Evolutionary conservation across 2,329 filamentous ascomycete species (phyloP).

Genomic region (Penicillium sp.): DNA sequence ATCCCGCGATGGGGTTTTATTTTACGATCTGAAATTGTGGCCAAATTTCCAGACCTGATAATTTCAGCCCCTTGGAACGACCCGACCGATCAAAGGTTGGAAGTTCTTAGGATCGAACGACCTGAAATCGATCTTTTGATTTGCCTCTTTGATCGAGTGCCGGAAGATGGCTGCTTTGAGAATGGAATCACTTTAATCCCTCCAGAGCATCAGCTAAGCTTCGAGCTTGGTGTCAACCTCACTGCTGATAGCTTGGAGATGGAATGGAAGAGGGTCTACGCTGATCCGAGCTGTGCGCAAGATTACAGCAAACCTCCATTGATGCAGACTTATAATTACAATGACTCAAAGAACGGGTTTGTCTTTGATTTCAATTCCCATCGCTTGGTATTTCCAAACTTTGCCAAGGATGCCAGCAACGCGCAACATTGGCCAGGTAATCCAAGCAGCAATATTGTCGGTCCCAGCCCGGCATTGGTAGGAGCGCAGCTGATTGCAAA

Average conservation of each 20-base stretch:
- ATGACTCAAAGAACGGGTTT: neutral
- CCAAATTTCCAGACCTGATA: constrained; percentile 33
- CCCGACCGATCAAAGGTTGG: neutral
- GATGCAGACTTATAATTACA: neutral
- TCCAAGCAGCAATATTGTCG: neutral
- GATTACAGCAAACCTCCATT: neutral
- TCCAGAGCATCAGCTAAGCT: neutral
- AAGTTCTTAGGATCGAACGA: neutral
- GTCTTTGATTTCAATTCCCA: neutral
- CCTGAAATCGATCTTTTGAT: neutral
- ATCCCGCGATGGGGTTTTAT: constrained; percentile 40
- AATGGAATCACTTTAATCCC: neutral
- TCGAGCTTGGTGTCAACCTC: neutral
- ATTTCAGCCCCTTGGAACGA: neutral
- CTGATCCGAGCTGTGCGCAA: neutral
- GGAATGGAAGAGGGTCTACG: neutral
- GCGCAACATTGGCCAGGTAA: neutral
- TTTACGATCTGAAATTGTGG: constrained; percentile 35
- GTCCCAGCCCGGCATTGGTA: neutral
- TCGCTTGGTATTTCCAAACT: neutral
- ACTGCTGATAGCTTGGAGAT: neutral
- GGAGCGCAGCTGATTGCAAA: neutral
- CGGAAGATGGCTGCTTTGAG: neutral
- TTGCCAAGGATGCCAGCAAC: neutral
- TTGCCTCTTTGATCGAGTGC: neutral